These are phyloP conservation scores for Hygrocybe coccinea DNA, from an alignment of 768 basidiomycete genomes.

Conservation along the genomic window DNA sequence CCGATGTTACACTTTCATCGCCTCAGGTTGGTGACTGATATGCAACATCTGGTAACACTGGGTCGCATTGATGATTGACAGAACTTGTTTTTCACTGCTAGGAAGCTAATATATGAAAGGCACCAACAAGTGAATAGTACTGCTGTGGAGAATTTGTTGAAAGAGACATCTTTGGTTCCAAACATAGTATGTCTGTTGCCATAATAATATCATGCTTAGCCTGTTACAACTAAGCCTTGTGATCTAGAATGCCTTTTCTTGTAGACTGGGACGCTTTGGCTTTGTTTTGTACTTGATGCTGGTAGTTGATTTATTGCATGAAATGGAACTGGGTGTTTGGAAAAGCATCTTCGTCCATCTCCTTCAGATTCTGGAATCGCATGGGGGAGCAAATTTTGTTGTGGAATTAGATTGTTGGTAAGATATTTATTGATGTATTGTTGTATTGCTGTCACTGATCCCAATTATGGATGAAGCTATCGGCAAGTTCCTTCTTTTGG, in stretches of 20 bases:
- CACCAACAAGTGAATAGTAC: too few relatives aligned
- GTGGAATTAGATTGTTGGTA: conserved; percentile 13
- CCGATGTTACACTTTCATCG: conserved; percentile 22
- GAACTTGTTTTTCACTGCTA: too few relatives aligned
- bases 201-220: neutral
- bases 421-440: neutral
- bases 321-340: neutral
- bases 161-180: too few relatives aligned
- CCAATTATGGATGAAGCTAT: neutral
- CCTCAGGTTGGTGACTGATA: conserved; percentile 24
- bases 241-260: neutral
- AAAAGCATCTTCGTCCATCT: conserved; percentile 1
- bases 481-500: conserved; percentile 9
- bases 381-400: conserved; percentile 4
- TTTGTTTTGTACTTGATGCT: too few relatives aligned
- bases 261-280: too few relatives aligned
- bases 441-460: neutral
- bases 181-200: neutral
- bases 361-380: conserved; percentile 7
- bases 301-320: too few relatives aligned
- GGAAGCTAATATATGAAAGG: too few relatives aligned
- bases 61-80: neutral
- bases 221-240: neutral
- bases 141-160: too few relatives aligned
- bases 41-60: neutral